Conservation (phyloP, 2,329 filamentous ascomycete species). For the Salinomyces thailandicus region DNA sequence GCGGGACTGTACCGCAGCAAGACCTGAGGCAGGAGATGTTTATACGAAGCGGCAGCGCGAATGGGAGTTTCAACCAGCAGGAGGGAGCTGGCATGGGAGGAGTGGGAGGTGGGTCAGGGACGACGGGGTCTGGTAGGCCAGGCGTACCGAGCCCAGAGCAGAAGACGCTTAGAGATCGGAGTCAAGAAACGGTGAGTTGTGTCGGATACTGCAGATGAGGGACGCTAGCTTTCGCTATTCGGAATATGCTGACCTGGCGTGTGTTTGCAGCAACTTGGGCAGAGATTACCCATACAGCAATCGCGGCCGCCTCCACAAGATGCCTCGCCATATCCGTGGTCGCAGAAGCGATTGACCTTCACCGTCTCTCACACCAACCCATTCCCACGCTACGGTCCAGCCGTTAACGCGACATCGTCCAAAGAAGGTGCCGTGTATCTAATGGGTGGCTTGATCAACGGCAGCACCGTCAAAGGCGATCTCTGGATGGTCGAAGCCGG, state of each 20-base stretch:
- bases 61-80: too few relatives aligned
- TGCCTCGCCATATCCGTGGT: slow-evolving; percentile 88
- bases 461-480: slow-evolving; percentile 91
- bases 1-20: slow-evolving; percentile 2
- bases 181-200: slow-evolving; percentile 9
- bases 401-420: slow-evolving; percentile 82
- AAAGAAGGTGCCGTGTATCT: slow-evolving; percentile 97
- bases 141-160: slow-evolving; percentile 54
- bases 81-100: slow-evolving; percentile 1
- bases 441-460: slow-evolving; percentile 93
- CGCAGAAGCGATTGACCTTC: slow-evolving; percentile 77
- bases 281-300: slow-evolving; percentile 27
- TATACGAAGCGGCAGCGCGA: too few relatives aligned
- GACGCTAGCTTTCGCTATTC: not conserved
- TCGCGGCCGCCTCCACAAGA: slow-evolving; percentile 45
- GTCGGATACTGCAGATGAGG: not conserved
- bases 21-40: not conserved
- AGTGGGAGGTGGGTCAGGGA: slow-evolving; percentile 1
- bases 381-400: slow-evolving; percentile 92
- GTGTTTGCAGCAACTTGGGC: slow-evolving; percentile 1
- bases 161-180: slow-evolving; percentile 30
- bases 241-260: slow-evolving; percentile 12
- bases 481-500: slow-evolving; percentile 95
- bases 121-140: slow-evolving; percentile 14
- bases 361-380: slow-evolving; percentile 72